A percentile compares a stretch with the other conserved stretches of the same genome.
Conservation (phyloP, 306 rosid species). For the Castanospermum australe region DNA sequence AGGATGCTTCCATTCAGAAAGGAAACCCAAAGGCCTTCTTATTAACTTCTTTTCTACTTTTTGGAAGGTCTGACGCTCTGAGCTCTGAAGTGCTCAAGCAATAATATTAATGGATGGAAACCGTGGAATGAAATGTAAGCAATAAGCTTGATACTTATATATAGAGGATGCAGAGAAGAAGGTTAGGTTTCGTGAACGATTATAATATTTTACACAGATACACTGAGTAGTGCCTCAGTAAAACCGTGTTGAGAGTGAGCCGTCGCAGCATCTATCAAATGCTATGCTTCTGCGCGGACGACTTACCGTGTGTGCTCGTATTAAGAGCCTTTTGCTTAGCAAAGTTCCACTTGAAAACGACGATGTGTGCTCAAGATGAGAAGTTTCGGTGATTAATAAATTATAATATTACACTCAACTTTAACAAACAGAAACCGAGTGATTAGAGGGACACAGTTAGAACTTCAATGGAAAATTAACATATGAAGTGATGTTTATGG, state of each 20-base stretch:
- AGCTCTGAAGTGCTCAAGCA: neutral
- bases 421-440: too few species aligned
- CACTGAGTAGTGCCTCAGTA: too few species aligned
- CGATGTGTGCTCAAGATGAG: too few species aligned
- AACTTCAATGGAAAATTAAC: too few species aligned
- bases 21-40: too few species aligned
- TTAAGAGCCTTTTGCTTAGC: neutral
- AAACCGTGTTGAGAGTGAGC: neutral
- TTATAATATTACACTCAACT: too few species aligned
- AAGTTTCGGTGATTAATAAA: too few species aligned
- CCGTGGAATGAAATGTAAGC: neutral
- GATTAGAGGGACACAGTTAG: too few species aligned
- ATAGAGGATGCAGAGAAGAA: neutral
- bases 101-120: too few species aligned
- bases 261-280: neutral
- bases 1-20: neutral
- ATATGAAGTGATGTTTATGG: too few species aligned
- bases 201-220: too few species aligned
- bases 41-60: neutral
- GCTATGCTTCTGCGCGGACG: neutral
- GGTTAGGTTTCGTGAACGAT: neutral
- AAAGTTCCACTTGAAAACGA: neutral
- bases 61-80: too few species aligned
- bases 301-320: neutral
- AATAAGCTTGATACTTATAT: neutral